Percentiles rank a stretch among this genome's conserved stretches.
phyloP scores from a whole-genome alignment of 352 stramenopile species.

The Phytopythium litorale region DNA sequence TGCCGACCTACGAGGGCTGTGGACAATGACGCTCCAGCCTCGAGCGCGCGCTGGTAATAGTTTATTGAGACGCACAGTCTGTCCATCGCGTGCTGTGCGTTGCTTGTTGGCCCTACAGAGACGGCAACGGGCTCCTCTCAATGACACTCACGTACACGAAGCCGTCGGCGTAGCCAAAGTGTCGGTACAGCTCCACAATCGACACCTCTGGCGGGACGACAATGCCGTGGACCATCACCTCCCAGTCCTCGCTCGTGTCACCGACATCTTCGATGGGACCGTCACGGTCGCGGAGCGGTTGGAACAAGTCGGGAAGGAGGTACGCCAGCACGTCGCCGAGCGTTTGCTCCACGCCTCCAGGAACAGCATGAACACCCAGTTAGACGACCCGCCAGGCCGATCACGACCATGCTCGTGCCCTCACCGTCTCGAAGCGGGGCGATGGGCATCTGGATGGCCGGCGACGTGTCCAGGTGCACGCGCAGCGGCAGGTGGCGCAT shows the following conservation, averaged over 20 bases:
- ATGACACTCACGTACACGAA: conserved; percentile 65
- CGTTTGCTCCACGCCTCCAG: conserved; percentile 35
- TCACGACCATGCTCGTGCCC: not conserved
- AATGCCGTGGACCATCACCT: conserved; percentile 62
- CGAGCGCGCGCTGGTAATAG: not conserved
- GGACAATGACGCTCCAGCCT: not conserved
- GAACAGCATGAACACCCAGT: not conserved
- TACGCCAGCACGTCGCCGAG: conserved; percentile 47
- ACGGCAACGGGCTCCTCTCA: not conserved
- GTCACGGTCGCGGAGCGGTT: conserved; percentile 1
- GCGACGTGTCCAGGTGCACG: conserved; percentile 48
- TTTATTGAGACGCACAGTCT: not conserved
- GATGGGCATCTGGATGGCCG: conserved; percentile 73
- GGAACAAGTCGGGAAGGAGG: conserved; percentile 64
- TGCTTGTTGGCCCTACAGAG: not conserved
- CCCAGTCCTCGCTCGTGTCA: conserved; percentile 7
- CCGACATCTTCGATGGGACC: not conserved
- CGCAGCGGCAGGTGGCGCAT: conserved; percentile 59
- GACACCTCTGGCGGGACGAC: conserved; percentile 39
- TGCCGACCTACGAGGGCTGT: conserved; percentile 92
- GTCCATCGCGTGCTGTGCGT: not conserved
- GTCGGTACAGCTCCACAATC: conserved; percentile 55
- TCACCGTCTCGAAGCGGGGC: conserved; percentile 37
- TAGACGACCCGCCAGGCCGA: not conserved
- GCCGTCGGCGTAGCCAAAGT: conserved; percentile 69